A percentile compares a stretch with the other conserved stretches of the same genome.
Conservation (phyloP, 345 rosid species). For the Dovyalis caffra region DNA sequence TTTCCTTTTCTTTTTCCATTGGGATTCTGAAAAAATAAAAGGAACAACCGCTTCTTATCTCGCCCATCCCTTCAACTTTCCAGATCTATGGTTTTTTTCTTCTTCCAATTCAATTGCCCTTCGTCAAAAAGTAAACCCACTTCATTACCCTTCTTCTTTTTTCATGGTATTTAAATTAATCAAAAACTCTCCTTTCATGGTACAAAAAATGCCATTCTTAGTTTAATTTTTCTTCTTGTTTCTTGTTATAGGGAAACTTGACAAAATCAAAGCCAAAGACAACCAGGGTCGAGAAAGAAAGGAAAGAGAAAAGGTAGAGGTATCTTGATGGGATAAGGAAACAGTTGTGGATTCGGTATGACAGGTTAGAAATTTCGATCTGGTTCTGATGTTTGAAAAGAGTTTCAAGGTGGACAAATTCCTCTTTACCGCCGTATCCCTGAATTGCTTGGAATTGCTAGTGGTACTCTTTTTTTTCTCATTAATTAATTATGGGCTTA, state of each 20-base stretch:
- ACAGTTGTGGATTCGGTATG: constrained; percentile 94
- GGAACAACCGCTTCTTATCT: too few relatives aligned
- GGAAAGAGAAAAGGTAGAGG: constrained; percentile 94
- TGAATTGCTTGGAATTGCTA: constrained; percentile 87
- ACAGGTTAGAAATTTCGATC: constrained; percentile 95
- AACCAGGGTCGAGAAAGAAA: constrained; percentile 86
- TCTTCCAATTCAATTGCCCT: too few relatives aligned
- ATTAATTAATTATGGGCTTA: neutral
- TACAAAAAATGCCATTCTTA: neutral
- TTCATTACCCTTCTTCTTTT: constrained; percentile 3
- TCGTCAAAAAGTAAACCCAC: too few relatives aligned
- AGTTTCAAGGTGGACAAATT: constrained; percentile 96
- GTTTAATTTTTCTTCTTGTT: neutral
- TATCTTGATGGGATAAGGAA: constrained; percentile 81
- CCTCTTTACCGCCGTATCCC: constrained; percentile 92
- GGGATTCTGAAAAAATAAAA: too few relatives aligned
- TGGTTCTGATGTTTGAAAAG: constrained; percentile 82
- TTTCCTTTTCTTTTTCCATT: too few relatives aligned
- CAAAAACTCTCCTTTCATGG: neutral
- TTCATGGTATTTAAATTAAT: constrained; percentile 3
- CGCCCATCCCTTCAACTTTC: too few relatives aligned
- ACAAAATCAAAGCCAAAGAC: neutral
- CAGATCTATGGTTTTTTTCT: too few relatives aligned
- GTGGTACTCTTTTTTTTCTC: constrained; percentile 44
- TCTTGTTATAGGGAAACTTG: constrained; percentile 1